Evolutionary conservation across 2,329 filamentous ascomycete genomes (phyloP).

Genomic region (Aspergillus sergii): DNA sequence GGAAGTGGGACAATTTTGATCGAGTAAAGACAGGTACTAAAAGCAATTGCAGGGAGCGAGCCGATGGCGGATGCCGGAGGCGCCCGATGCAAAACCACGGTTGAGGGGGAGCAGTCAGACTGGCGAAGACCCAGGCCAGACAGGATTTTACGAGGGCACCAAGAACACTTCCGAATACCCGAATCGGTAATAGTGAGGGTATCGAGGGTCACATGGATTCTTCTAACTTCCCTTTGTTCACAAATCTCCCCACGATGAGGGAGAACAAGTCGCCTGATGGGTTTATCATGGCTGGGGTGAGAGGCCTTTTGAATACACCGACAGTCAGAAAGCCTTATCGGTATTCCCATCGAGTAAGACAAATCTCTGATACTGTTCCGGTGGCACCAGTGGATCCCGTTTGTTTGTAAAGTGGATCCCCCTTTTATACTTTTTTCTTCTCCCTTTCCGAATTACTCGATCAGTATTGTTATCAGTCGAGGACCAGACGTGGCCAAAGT

Average conservation of each 20-base stretch:
- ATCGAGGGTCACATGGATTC: conserved; percentile 11
- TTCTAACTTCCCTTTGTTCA: neutral
- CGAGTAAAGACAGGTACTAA: conserved; percentile 26
- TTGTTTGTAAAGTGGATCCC: conserved; percentile 8
- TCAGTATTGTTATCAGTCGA: conserved; percentile 1
- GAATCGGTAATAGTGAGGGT: conserved; percentile 28
- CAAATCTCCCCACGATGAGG: neutral
- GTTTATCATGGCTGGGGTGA: neutral
- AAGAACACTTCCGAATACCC: conserved; percentile 9
- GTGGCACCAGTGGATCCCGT: conserved; percentile 18
- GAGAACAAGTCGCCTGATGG: neutral
- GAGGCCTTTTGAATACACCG: neutral
- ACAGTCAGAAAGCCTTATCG: conserved; percentile 1
- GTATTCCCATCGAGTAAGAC: conserved; percentile 16
- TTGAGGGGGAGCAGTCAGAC: conserved; percentile 8
- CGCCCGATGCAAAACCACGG: conserved; percentile 28
- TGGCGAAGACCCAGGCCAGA: neutral
- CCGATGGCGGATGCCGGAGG: conserved; percentile 30
- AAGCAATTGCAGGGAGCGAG: conserved; percentile 10
- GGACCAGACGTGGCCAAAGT: neutral
- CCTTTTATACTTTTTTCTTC: conserved; percentile 1
- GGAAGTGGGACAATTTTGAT: conserved; percentile 30
- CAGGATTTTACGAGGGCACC: conserved; percentile 3
- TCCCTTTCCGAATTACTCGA: conserved; percentile 11
- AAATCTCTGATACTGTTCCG: conserved; percentile 3